Percentiles rank a stretch among this genome's conserved stretches.
Evolutionary conservation across 1,284 basidiomycete species (phyloP).

Genomic region (Trametes sp.): DNA sequence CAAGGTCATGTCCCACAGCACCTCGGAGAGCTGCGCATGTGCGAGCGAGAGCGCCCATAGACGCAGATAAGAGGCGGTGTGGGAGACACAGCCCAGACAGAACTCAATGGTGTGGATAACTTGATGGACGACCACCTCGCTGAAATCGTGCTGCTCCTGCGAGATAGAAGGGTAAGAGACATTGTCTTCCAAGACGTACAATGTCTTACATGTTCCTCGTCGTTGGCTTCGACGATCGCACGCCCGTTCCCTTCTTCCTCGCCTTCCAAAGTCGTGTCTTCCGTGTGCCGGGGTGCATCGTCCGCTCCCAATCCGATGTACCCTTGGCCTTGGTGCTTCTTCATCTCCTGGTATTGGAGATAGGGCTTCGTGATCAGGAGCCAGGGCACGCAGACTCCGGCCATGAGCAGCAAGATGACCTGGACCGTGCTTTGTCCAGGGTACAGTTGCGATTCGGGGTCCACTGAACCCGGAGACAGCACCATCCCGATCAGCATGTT

Average conservation of each 20-base stretch:
- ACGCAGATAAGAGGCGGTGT: constrained; percentile 98
- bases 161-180: constrained; percentile 22
- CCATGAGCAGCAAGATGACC: constrained; percentile 80
- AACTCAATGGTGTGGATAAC: constrained; percentile 99
- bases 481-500: constrained; percentile 98
- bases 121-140: constrained; percentile 96
- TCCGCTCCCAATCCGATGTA: constrained; percentile 77
- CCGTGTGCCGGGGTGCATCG: constrained; percentile 51
- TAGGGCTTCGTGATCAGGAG: constrained; percentile 96
- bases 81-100: constrained; percentile 98
- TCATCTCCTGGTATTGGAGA: constrained; percentile 89
- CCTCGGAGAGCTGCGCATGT: constrained; percentile 97
- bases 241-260: constrained; percentile 89
- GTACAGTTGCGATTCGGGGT: constrained; percentile 79
- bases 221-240: constrained; percentile 72
- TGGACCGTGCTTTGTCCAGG: constrained; percentile 91
- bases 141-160: constrained; percentile 86
- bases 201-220: constrained; percentile 69
- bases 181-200: constrained; percentile 18
- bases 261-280: constrained; percentile 72
- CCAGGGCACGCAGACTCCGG: constrained; percentile 94
- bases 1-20: constrained; percentile 90
- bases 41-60: constrained; percentile 98
- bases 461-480: constrained; percentile 84
- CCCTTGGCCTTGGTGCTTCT: constrained; percentile 84